phyloP scores from a whole-genome alignment of 768 basidiomycete genomes.

The Cystobasidiopsis lactophilus region DNA sequence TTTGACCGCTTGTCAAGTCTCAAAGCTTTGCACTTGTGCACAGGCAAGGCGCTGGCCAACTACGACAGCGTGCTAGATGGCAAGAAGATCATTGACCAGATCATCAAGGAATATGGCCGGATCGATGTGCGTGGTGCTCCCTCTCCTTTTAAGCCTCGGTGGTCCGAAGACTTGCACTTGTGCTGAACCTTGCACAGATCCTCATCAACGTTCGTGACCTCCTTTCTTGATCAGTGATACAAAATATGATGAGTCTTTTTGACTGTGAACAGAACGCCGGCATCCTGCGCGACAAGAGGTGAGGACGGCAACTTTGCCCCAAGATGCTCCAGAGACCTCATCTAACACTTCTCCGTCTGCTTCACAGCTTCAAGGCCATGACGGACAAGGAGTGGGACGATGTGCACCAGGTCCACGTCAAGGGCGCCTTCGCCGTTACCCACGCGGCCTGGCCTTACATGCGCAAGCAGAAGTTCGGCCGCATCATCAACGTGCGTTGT shows the following conservation, averaged over 20 bases:
- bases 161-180: no score
- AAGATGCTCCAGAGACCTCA: no score
- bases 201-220: conserved; percentile 60
- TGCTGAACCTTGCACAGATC: conserved; percentile 23
- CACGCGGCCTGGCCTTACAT: conserved; percentile 94
- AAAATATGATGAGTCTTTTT: no score
- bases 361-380: conserved; percentile 96
- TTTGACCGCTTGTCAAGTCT: not conserved
- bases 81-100: conserved; percentile 59
- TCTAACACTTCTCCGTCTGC: no score
- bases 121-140: conserved; percentile 30
- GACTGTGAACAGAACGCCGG: conserved; percentile 8
- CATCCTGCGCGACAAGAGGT: conserved; percentile 25
- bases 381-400: conserved; percentile 37
- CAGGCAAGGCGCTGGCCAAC: conserved; percentile 48
- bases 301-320: no score
- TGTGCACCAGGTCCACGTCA: conserved; percentile 56
- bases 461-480: conserved; percentile 81
- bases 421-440: conserved; percentile 75
- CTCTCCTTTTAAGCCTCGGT: not conserved
- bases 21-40: conserved; percentile 30
- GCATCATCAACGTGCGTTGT: conserved; percentile 46
- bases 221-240: conserved; percentile 25
- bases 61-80: conserved; percentile 73
- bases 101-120: conserved; percentile 59